Conservation (phyloP, 257 asterid genomes). For the Plantago elongata region DNA sequence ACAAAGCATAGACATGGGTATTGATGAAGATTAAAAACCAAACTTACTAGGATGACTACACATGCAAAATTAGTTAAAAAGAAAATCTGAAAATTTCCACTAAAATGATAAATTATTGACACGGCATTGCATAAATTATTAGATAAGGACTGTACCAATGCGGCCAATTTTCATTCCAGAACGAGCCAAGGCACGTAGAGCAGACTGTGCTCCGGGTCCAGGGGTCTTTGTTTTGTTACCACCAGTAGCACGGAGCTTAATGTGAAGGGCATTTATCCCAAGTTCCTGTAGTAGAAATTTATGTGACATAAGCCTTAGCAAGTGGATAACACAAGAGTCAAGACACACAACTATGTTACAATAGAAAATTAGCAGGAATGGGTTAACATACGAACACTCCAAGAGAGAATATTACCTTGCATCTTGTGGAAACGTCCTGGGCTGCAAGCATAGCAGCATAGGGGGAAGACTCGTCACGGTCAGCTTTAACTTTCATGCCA, state of each 20-base stretch:
- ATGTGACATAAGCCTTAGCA: background rate
- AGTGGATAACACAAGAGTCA: background rate
- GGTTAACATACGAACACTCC: no score
- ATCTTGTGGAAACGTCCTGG: constrained; percentile 77
- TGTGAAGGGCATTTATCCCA: constrained; percentile 87
- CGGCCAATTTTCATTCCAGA: constrained; percentile 96
- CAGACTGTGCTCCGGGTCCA: constrained; percentile 94
- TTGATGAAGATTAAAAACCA: no score
- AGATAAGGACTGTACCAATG: constrained; percentile 33
- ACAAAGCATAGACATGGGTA: no score
- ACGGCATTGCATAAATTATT: no score
- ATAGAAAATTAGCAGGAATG: no score
- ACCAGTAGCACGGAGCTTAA: constrained; percentile 88
- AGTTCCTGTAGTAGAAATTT: constrained; percentile 48
- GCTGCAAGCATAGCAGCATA: constrained; percentile 98
- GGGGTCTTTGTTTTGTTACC: constrained; percentile 94
- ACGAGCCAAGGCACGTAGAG: constrained; percentile 90
- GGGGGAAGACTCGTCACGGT: constrained; percentile 91
- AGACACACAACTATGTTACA: no score
- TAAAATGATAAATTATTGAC: no score
- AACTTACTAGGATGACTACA: no score
- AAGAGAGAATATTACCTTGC: constrained; percentile 50
- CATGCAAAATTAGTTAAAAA: no score
- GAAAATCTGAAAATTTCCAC: no score
- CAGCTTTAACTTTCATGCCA: constrained; percentile 93